These are phyloP conservation scores for Pythium angustatum DNA, from an alignment of 352 stramenopile genomes.

Conservation along the genomic window DNA sequence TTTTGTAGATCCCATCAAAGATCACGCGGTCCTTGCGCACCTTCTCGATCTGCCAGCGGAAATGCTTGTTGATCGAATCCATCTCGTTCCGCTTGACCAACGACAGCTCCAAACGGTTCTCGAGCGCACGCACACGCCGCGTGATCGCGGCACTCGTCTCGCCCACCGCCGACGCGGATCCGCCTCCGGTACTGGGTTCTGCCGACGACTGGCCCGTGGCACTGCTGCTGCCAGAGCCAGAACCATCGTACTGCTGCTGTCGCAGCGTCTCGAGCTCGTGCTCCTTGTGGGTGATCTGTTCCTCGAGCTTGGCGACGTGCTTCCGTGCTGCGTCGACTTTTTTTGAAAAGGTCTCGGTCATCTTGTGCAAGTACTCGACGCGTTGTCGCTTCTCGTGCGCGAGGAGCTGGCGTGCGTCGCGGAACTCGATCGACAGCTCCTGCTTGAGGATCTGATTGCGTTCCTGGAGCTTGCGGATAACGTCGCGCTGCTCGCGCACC, in stretches of 20 bases:
- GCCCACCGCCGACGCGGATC: background rate
- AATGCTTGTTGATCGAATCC: conserved; percentile 78
- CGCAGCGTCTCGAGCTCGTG: conserved; percentile 48
- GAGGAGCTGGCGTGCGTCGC: conserved; percentile 54
- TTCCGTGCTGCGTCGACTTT: conserved; percentile 54
- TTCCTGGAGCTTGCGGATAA: conserved; percentile 72
- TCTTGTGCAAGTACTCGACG: conserved; percentile 58
- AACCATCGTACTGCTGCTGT: conserved; percentile 31
- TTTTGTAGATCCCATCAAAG: conserved; percentile 87
- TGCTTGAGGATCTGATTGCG: conserved; percentile 77
- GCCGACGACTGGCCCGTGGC: background rate
- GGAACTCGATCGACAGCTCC: conserved; percentile 68
- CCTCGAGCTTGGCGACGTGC: conserved; percentile 46
- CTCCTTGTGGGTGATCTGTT: conserved; percentile 46
- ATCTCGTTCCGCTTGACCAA: conserved; percentile 84
- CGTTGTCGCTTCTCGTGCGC: conserved; percentile 53
- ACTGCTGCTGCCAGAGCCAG: background rate
- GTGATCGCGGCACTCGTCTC: conserved; percentile 50
- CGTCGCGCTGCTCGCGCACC: conserved; percentile 68
- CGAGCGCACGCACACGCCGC: conserved; percentile 51
- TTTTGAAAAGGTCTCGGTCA: conserved; percentile 42
- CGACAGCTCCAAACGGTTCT: conserved; percentile 75
- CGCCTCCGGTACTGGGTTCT: background rate
- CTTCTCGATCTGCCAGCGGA: conserved; percentile 71
- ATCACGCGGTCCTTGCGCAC: conserved; percentile 67